Evolutionary conservation across 352 stramenopile genomes (phyloP).

Genomic region (Phytophthora kernoviae): DNA sequence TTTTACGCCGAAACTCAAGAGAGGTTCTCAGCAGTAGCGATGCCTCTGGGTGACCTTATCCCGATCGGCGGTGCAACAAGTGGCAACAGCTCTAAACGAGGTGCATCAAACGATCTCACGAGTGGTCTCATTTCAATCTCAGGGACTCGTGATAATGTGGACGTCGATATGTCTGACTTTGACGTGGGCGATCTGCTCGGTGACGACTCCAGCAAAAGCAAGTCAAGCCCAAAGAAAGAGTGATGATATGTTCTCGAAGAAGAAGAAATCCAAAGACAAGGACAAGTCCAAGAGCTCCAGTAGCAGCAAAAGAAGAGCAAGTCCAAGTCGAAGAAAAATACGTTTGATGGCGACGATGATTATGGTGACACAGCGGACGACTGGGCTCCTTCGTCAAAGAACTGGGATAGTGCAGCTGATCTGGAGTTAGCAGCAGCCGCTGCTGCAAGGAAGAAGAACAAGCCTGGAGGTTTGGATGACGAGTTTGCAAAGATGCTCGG

Average conservation of each 20-base stretch:
- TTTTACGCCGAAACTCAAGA: background rate
- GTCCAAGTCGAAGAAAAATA: conserved; percentile 48
- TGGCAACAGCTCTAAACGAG: conserved; percentile 19
- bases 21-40: conserved; percentile 4
- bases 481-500: conserved; percentile 76
- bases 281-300: conserved; percentile 33
- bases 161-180: conserved; percentile 60
- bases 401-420: conserved; percentile 32
- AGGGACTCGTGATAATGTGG: conserved; percentile 28
- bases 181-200: conserved; percentile 62
- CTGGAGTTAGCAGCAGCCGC: conserved; percentile 32
- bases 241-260: conserved; percentile 21
- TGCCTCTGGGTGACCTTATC: conserved; percentile 58
- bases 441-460: conserved; percentile 40
- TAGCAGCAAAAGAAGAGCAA: conserved; percentile 47
- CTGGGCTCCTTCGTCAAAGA: conserved; percentile 19
- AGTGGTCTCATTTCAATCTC: conserved; percentile 66
- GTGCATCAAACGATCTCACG: conserved; percentile 46
- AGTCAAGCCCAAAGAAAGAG: conserved; percentile 39
- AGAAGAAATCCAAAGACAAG: conserved; percentile 37
- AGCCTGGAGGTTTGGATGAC: conserved; percentile 41
- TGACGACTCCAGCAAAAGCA: conserved; percentile 37
- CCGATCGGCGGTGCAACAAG: conserved; percentile 40
- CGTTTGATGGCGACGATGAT: conserved; percentile 36
- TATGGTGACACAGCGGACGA: conserved; percentile 14